These are phyloP conservation scores for Solanum paucissectum DNA, from an alignment of 257 asterid species.

Conservation along the genomic window DNA sequence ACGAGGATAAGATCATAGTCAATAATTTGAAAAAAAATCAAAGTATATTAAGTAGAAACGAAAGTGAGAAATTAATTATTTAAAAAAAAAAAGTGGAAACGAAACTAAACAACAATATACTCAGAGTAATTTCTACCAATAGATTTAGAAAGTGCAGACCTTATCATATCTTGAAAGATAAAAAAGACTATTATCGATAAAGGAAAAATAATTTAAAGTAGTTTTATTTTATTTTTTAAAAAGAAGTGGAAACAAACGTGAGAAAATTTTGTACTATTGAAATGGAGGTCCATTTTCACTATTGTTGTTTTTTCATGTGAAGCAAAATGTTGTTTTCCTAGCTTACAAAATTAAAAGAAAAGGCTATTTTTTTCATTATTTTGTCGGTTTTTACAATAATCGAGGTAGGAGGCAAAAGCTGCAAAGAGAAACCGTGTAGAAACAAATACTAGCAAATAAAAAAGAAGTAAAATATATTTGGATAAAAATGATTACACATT, in stretches of 20 bases:
- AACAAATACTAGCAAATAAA: constrained; percentile 1
- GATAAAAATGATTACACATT: not conserved
- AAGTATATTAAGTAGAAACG: not conserved
- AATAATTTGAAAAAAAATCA: not conserved
- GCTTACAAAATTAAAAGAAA: constrained; percentile 6
- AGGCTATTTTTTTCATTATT: constrained; percentile 9
- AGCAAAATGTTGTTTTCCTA: constrained; percentile 7
- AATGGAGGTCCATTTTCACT: not conserved
- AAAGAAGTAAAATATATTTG: constrained; percentile 7
- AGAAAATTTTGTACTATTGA: not conserved
- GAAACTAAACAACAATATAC: not conserved
- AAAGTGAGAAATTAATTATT: not conserved
- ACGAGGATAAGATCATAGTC: not conserved
- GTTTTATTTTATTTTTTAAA: no score
- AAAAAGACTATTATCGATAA: not conserved
- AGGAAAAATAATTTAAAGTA: not conserved
- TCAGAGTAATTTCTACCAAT: not conserved
- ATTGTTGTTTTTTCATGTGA: not conserved
- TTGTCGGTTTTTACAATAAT: constrained; percentile 23
- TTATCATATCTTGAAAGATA: not conserved
- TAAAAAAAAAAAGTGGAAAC: not conserved
- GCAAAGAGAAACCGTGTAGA: constrained; percentile 46
- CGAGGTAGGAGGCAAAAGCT: constrained; percentile 77
- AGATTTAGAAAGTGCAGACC: not conserved
- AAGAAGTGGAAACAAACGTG: not conserved